phyloP scores from a whole-genome alignment of 73 alveolate genomes.

The Paramecium biaurelia region DNA sequence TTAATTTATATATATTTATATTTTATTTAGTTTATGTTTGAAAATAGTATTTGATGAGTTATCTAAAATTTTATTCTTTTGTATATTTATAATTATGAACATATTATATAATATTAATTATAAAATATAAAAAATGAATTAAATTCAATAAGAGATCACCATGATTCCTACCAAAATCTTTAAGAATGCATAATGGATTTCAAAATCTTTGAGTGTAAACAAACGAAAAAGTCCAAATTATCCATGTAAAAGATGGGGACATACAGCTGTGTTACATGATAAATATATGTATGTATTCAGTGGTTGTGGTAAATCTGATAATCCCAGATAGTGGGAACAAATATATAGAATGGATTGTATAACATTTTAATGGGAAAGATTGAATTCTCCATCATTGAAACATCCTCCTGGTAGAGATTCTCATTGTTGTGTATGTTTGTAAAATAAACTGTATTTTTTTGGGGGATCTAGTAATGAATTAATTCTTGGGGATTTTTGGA shows the following conservation, averaged over 20 bases:
- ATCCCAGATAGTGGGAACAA: conserved; percentile 29
- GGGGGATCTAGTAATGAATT: conserved; percentile 56
- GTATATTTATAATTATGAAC: neutral
- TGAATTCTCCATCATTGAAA: conserved; percentile 27
- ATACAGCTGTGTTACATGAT: conserved; percentile 60
- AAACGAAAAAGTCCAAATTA: conserved; percentile 51
- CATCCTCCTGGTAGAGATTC: conserved; percentile 60
- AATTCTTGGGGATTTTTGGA: conserved; percentile 57
- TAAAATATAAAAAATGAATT: neutral
- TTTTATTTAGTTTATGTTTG: neutral
- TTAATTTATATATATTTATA: neutral
- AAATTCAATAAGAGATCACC: neutral
- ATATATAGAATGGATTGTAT: conserved; percentile 59
- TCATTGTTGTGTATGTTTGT: conserved; percentile 38
- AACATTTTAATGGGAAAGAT: conserved; percentile 56
- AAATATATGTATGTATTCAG: conserved; percentile 59
- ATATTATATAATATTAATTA: neutral
- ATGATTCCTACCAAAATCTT: conserved; percentile 26
- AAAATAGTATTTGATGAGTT: neutral
- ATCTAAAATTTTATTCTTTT: neutral
- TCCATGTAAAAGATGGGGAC: conserved; percentile 66
- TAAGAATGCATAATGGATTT: conserved; percentile 43
- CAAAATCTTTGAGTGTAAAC: conserved; percentile 26
- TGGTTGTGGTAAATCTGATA: conserved; percentile 62
- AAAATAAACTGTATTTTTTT: conserved; percentile 50